Conservation (phyloP, 805 yeast genomes). For the Yamadazyma insecticola region DNA sequence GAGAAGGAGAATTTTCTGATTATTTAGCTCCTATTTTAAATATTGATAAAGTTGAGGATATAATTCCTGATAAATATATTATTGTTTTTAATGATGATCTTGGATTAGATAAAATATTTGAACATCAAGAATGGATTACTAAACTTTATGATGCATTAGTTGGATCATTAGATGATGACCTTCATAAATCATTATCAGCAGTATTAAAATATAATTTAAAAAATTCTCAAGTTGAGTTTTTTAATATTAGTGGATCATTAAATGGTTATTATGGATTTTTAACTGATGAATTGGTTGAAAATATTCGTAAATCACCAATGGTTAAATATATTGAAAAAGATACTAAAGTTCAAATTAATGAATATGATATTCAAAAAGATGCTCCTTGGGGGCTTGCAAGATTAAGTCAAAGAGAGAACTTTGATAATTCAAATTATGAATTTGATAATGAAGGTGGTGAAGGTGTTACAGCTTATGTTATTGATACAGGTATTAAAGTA, state of each 20-base stretch:
- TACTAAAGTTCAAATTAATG: slow-evolving; percentile 26
- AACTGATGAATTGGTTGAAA: slow-evolving; percentile 16
- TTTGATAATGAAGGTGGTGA: slow-evolving; percentile 36
- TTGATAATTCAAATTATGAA: slow-evolving; percentile 21
- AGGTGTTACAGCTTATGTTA: slow-evolving; percentile 66
- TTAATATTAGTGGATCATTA: slow-evolving; percentile 51
- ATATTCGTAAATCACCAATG: slow-evolving; percentile 11
- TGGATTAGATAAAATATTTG: slow-evolving; percentile 43
- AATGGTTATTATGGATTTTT: slow-evolving; percentile 84
- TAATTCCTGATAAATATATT: slow-evolving; percentile 74
- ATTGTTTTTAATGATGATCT: slow-evolving; percentile 71
- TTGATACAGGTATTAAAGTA: slow-evolving; percentile 77
- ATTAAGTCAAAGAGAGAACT: slow-evolving; percentile 27
- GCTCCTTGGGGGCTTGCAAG: slow-evolving; percentile 41
- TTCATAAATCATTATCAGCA: slow-evolving; percentile 4
- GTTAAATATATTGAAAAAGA: slow-evolving; percentile 40
- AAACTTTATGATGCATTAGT: slow-evolving; percentile 19
- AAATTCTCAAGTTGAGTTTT: slow-evolving; percentile 37
- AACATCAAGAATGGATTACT: slow-evolving; percentile 62
- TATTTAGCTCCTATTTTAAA: slow-evolving; percentile 10
- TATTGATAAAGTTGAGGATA: slow-evolving; percentile 6
- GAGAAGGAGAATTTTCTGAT: background rate
- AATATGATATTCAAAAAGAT: slow-evolving; percentile 31
- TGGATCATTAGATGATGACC: slow-evolving; percentile 2
- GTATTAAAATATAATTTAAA: slow-evolving; percentile 9